Conservation (phyloP, 768 basidiomycete species). For the Pleurotus tuoliensis region DNA sequence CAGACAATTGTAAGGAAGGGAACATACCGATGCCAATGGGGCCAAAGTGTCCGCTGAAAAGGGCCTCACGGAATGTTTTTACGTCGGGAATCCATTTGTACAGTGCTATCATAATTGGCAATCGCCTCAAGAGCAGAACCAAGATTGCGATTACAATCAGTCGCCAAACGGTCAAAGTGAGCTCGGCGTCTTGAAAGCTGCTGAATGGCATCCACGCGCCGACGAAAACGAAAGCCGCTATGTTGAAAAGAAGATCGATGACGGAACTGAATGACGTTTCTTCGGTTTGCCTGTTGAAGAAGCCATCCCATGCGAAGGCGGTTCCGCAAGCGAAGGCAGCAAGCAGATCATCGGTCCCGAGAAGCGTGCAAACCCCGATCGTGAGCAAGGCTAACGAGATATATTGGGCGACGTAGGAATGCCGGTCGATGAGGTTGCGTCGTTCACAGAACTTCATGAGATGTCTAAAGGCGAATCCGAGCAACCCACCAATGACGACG, state of each 20-base stretch:
- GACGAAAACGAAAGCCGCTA: slow-evolving; percentile 92
- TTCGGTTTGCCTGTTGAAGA: slow-evolving; percentile 91
- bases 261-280: slow-evolving; percentile 95
- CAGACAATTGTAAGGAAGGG: not conserved
- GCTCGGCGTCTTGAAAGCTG: slow-evolving; percentile 60
- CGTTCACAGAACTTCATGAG: slow-evolving; percentile 92
- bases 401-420: slow-evolving; percentile 93
- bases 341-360: slow-evolving; percentile 92
- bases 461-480: slow-evolving; percentile 80
- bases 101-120: slow-evolving; percentile 79
- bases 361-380: slow-evolving; percentile 77
- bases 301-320: slow-evolving; percentile 96
- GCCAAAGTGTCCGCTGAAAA: slow-evolving; percentile 95
- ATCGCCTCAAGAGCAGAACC: slow-evolving; percentile 75
- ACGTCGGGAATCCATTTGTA: slow-evolving; percentile 96
- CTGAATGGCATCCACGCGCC: slow-evolving; percentile 97
- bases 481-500: slow-evolving; percentile 62
- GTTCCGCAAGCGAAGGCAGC: slow-evolving; percentile 94
- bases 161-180: slow-evolving; percentile 79
- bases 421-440: slow-evolving; percentile 84
- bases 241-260: slow-evolving; percentile 93
- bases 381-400: slow-evolving; percentile 79
- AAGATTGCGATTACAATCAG: slow-evolving; percentile 79
- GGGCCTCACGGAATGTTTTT: slow-evolving; percentile 88
- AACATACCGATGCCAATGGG: slow-evolving; percentile 71